Evolutionary conservation across 306 rosid genomes (phyloP).

Genomic region (Boehmeria nivea): DNA sequence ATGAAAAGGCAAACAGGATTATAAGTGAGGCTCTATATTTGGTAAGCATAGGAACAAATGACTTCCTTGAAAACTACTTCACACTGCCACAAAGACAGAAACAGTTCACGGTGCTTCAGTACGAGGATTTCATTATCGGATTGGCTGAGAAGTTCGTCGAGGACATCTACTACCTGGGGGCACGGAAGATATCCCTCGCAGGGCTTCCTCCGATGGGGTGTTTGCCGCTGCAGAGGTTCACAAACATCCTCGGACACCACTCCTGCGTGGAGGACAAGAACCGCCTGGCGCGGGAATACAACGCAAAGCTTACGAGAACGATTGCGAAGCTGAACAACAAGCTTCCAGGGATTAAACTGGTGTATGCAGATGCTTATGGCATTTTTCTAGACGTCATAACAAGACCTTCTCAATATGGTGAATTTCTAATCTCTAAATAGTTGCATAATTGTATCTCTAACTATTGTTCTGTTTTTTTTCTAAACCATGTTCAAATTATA

Average conservation of each 20-base stretch:
- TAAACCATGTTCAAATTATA: too few relatives aligned
- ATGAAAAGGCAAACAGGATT: constrained; percentile 31
- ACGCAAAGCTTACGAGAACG: constrained; percentile 38
- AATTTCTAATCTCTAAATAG: background rate
- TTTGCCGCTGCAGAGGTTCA: constrained; percentile 50
- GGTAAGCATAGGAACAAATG: constrained; percentile 23
- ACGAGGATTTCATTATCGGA: constrained; percentile 41
- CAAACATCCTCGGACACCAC: constrained; percentile 33
- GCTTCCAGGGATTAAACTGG: constrained; percentile 35
- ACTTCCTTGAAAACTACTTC: constrained; percentile 57
- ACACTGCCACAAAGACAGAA: constrained; percentile 24
- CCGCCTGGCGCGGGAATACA: constrained; percentile 44
- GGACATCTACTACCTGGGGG: constrained; percentile 45
- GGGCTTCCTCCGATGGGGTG: constrained; percentile 35
- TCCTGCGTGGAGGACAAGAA: constrained; percentile 40
- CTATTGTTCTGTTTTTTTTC: too few relatives aligned
- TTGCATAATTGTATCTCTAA: background rate
- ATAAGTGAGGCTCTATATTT: constrained; percentile 46
- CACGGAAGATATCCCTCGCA: constrained; percentile 48
- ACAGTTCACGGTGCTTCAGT: constrained; percentile 33
- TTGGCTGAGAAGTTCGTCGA: constrained; percentile 39
- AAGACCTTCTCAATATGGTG: constrained; percentile 34
- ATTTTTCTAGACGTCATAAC: constrained; percentile 23
- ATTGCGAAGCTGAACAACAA: constrained; percentile 36
- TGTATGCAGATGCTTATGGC: constrained; percentile 32